A percentile compares a stretch with the other conserved stretches of the same genome.
Conservation (phyloP, 768 basidiomycete species). For the Sporobolomyces phaffii region DNA sequence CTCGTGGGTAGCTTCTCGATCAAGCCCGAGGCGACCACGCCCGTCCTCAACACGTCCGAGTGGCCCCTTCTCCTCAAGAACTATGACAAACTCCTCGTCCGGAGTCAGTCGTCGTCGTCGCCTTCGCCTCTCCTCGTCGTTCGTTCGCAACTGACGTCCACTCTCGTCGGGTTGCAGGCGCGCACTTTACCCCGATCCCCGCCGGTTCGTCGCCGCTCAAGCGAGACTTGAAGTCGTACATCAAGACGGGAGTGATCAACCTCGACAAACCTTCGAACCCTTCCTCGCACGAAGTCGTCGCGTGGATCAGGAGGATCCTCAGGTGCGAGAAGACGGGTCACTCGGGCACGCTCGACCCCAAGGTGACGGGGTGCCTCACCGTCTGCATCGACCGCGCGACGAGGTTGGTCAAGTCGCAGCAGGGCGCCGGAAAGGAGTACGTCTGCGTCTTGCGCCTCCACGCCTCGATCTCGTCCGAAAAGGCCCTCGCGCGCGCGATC, state of each 20-base stretch:
- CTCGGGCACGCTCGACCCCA: constrained; percentile 96
- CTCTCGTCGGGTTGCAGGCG: constrained; percentile 61
- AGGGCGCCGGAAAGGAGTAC: constrained; percentile 98
- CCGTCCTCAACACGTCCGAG: constrained; percentile 84
- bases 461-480: constrained; percentile 68
- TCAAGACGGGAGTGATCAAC: constrained; percentile 99
- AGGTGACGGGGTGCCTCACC: constrained; percentile 97
- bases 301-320: constrained; percentile 94
- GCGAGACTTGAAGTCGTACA: constrained; percentile 81
- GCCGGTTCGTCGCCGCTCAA: constrained; percentile 89
- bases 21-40: constrained; percentile 60
- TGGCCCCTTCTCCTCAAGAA: constrained; percentile 98
- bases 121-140: not conserved
- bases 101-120: constrained; percentile 4
- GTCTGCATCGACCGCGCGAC: constrained; percentile 99
- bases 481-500: constrained; percentile 82
- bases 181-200: constrained; percentile 97
- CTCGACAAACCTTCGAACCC: constrained; percentile 99
- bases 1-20: constrained; percentile 48
- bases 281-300: constrained; percentile 87
- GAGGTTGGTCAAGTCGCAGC: constrained; percentile 93
- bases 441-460: constrained; percentile 94
- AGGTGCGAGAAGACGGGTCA: constrained; percentile 98
- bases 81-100: constrained; percentile 67
- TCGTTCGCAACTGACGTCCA: not conserved